Conservation (phyloP, 164 flowering plant species). For the Magnolia changhungtana region DNA sequence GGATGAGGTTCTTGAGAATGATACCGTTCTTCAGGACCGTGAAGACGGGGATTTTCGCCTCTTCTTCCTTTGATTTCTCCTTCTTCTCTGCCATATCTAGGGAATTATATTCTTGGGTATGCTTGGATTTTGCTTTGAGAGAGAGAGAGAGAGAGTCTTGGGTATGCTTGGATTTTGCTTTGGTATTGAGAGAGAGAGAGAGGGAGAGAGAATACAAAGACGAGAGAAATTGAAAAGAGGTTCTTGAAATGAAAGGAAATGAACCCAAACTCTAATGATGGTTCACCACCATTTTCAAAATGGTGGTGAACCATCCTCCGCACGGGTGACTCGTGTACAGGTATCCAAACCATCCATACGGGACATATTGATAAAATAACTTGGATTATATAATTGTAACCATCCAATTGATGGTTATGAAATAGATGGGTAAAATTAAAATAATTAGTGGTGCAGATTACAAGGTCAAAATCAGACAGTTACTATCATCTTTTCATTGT, state of each 20-base stretch:
- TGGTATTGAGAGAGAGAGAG: too few relatives aligned
- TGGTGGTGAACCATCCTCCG: not conserved
- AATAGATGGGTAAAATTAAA: too few relatives aligned
- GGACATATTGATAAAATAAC: too few relatives aligned
- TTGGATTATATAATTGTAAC: too few relatives aligned
- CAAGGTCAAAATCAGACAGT: too few relatives aligned
- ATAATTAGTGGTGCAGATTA: too few relatives aligned
- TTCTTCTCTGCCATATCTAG: not conserved
- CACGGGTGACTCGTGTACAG: not conserved
- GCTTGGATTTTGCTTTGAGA: not conserved
- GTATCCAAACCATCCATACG: too few relatives aligned
- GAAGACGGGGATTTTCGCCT: conserved; percentile 64
- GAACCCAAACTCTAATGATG: not conserved
- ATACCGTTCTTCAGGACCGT: conserved; percentile 71
- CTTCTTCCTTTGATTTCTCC: conserved; percentile 15
- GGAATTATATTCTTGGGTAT: not conserved
- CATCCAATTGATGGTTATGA: too few relatives aligned
- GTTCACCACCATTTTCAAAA: not conserved
- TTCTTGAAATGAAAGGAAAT: not conserved
- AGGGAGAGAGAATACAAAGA: not conserved
- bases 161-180: not conserved
- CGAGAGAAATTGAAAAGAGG: not conserved
- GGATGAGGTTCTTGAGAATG: conserved; percentile 82
- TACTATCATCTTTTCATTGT: not conserved
- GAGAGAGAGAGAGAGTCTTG: not conserved